Evolutionary conservation across 1,284 basidiomycete species (phyloP).

Genomic region (Pseudomicrostroma phylloplanum): DNA sequence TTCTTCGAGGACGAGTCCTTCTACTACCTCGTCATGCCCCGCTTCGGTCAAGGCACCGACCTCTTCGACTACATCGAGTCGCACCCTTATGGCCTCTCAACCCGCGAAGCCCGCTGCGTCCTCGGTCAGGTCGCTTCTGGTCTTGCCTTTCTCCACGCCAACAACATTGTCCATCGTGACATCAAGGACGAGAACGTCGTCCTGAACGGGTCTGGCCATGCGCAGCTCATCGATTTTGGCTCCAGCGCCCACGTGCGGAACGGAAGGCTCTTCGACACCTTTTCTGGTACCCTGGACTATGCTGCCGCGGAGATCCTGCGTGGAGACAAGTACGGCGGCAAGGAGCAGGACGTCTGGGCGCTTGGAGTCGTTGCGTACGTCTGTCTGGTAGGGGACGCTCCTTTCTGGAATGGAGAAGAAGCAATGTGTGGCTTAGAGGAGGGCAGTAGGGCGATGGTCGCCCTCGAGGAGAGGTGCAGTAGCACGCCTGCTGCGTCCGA

Average conservation of each 20-base stretch:
- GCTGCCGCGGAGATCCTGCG: conserved; percentile 93
- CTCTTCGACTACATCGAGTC: conserved; percentile 91
- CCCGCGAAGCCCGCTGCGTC: conserved; percentile 71
- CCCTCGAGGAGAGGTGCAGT: conserved; percentile 30
- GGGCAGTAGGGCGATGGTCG: conserved; percentile 37
- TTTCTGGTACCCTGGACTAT: conserved; percentile 77
- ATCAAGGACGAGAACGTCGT: conserved; percentile 96
- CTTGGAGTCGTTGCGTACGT: conserved; percentile 97
- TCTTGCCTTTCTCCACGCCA: conserved; percentile 78
- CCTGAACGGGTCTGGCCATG: conserved; percentile 54
- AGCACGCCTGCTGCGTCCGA: neutral
- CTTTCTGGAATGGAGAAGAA: conserved; percentile 59
- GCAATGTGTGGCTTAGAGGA: conserved; percentile 36
- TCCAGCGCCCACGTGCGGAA: conserved; percentile 58
- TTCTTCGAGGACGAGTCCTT: conserved; percentile 97
- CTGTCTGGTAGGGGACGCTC: conserved; percentile 87
- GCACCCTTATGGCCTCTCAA: conserved; percentile 75
- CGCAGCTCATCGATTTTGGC: conserved; percentile 93
- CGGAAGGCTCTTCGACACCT: conserved; percentile 89
- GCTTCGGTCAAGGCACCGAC: conserved; percentile 57
- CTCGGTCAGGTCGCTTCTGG: conserved; percentile 92
- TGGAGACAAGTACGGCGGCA: conserved; percentile 87
- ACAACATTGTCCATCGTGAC: conserved; percentile 92
- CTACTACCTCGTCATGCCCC: conserved; percentile 72
- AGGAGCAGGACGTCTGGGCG: conserved; percentile 97